These are phyloP conservation scores for Aspergillus fischeri DNA, from an alignment of 2,329 filamentous ascomycete genomes.

Conservation along the genomic window DNA sequence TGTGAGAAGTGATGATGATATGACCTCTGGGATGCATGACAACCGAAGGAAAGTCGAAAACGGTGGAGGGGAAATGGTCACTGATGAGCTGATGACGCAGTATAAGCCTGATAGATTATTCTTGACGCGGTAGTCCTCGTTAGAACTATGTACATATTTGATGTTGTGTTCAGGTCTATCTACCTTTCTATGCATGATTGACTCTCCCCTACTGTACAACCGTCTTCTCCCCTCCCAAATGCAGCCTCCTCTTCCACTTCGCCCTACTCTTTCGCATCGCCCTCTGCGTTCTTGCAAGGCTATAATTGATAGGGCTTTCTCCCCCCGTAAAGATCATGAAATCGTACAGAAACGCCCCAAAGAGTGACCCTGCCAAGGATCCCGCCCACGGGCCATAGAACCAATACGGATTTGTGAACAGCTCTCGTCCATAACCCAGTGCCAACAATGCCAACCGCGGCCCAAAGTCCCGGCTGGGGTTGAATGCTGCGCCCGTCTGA, in stretches of 20 bases:
- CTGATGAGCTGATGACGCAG: too few species aligned
- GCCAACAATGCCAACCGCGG: constrained; percentile 45
- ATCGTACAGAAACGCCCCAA: constrained; percentile 50
- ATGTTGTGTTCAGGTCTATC: too few species aligned
- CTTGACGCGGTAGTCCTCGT: neutral
- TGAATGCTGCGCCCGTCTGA: constrained; percentile 48
- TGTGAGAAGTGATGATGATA: neutral
- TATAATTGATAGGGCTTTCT: constrained; percentile 51
- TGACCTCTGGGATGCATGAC: neutral
- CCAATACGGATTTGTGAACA: constrained; percentile 44
- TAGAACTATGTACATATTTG: neutral
- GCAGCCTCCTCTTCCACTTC: constrained; percentile 28
- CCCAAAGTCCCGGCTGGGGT: constrained; percentile 49
- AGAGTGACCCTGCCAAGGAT: constrained; percentile 36
- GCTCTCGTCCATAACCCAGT: constrained; percentile 41
- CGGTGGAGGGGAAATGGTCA: too few species aligned
- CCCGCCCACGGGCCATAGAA: constrained; percentile 45
- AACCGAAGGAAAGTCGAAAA: too few species aligned
- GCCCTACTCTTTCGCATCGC: constrained; percentile 43
- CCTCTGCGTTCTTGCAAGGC: constrained; percentile 38
- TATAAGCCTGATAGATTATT: neutral
- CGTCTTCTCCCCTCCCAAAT: constrained; percentile 16
- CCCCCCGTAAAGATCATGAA: constrained; percentile 49
- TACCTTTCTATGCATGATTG: too few species aligned
- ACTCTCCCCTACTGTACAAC: neutral